These are phyloP conservation scores for Neodidymelliopsis sp. DNA, from an alignment of 2,329 filamentous ascomycete genomes.

Conservation along the genomic window DNA sequence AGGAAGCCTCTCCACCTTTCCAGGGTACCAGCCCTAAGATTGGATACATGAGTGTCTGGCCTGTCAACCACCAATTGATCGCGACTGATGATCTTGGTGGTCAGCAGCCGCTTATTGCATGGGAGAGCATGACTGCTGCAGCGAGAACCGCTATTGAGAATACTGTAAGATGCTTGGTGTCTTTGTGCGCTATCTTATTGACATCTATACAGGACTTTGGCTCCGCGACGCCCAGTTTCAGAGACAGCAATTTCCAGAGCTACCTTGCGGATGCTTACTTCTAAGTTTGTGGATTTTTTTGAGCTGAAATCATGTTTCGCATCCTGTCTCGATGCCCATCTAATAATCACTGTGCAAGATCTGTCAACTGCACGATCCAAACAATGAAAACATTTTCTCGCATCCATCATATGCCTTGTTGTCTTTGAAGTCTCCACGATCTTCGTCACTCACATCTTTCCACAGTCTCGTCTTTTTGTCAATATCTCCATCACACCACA, in stretches of 20 bases:
- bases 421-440: no score
- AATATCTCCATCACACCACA: no score
- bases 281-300: background rate
- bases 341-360: no score
- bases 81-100: constrained; percentile 53
- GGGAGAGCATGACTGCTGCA: constrained; percentile 57
- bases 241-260: constrained; percentile 55
- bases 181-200: background rate
- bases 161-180: constrained; percentile 34
- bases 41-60: constrained; percentile 58
- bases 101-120: constrained; percentile 58
- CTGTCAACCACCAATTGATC: constrained; percentile 57
- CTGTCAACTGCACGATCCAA: no score
- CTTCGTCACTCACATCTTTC: no score
- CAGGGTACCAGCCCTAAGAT: constrained; percentile 56
- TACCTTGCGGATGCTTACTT: constrained; percentile 51
- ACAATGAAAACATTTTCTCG: no score
- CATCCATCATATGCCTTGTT: no score
- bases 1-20: constrained; percentile 42
- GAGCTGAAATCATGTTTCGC: constrained; percentile 4
- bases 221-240: constrained; percentile 57
- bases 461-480: no score
- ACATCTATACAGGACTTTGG: constrained; percentile 49
- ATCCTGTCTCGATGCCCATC: no score
- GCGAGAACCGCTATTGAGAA: constrained; percentile 54